Percentiles rank a stretch among this genome's conserved stretches.
phyloP scores from a whole-genome alignment of 2,329 filamentous ascomycete species.

The Zasmidium angulare region DNA sequence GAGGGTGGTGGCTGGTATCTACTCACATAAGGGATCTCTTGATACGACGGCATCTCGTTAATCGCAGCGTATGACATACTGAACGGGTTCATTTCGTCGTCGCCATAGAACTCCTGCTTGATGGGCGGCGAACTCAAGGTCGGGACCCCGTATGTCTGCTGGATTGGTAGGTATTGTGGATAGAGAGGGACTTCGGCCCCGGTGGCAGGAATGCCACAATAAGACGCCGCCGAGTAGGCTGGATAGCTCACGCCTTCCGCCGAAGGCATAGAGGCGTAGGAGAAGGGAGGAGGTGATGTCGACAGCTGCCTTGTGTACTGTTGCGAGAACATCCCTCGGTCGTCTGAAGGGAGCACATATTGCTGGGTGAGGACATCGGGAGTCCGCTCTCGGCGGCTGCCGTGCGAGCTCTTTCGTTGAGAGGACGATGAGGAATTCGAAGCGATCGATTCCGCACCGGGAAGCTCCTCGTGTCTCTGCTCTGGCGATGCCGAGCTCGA shows the following conservation, averaged over 20 bases:
- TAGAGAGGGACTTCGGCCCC: constrained; percentile 51
- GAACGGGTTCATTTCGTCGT: constrained; percentile 63
- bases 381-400: constrained; percentile 26
- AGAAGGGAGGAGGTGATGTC: constrained; percentile 68
- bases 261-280: constrained; percentile 65
- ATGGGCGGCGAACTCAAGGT: constrained; percentile 51
- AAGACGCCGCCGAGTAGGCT: constrained; percentile 22
- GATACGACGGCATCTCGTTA: constrained; percentile 52
- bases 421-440: constrained; percentile 8
- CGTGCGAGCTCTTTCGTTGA: constrained; percentile 28
- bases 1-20: constrained; percentile 37
- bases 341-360: constrained; percentile 49
- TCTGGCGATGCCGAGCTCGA: constrained; percentile 61
- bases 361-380: constrained; percentile 31
- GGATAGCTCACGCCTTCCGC: constrained; percentile 60
- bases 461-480: constrained; percentile 56
- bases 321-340: constrained; percentile 63
- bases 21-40: constrained; percentile 71
- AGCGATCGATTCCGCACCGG: constrained; percentile 29
- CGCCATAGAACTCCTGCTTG: constrained; percentile 64
- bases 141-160: constrained; percentile 34
- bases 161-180: constrained; percentile 55
- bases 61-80: constrained; percentile 69
- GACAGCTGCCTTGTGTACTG: constrained; percentile 69
- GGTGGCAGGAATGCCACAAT: constrained; percentile 37